A percentile compares a stretch with the other conserved stretches of the same genome.
phyloP scores from a whole-genome alignment of 768 basidiomycete genomes.

The Auriculariales sp. region DNA sequence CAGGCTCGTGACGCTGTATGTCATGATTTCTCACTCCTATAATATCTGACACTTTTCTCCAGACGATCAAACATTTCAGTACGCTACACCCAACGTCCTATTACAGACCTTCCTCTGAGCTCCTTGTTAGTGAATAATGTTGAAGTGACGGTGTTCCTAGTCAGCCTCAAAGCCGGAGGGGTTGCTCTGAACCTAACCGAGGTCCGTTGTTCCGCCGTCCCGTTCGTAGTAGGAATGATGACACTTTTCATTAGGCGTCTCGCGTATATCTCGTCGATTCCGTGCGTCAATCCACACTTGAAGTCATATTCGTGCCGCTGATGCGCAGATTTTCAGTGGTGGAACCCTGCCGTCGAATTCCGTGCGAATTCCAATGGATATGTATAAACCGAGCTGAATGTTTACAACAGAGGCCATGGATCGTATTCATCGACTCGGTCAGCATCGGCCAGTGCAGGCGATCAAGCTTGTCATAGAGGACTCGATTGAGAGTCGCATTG shows the following conservation, averaged over 20 bases:
- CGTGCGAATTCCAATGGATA: conserved; percentile 9
- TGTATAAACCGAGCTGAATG: too few species aligned
- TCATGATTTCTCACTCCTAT: neutral
- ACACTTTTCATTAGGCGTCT: conserved; percentile 39
- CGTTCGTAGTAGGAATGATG: neutral
- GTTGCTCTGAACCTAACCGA: conserved; percentile 83
- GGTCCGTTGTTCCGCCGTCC: conserved; percentile 7
- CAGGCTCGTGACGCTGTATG: conserved; percentile 67
- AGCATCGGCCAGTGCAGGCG: conserved; percentile 82
- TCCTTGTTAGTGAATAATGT: conserved; percentile 69
- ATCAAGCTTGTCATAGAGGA: conserved; percentile 93
- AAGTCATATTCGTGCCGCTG: too few species aligned
- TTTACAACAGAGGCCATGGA: conserved; percentile 81
- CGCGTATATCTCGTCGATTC: conserved; percentile 93
- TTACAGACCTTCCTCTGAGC: conserved; percentile 2
- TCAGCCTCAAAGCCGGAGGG: conserved; percentile 91
- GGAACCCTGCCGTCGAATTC: conserved; percentile 81
- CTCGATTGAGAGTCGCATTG: conserved; percentile 88
- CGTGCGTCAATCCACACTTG: conserved; percentile 21
- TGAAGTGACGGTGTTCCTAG: conserved; percentile 92
- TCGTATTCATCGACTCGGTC: conserved; percentile 92
- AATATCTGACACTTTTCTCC: neutral
- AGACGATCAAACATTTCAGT: conserved; percentile 89
- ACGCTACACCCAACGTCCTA: conserved; percentile 15
- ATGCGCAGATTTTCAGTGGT: conserved; percentile 17